Conservation (phyloP, 2,329 filamentous ascomycete genomes). For the Fonsecaea monophora region DNA sequence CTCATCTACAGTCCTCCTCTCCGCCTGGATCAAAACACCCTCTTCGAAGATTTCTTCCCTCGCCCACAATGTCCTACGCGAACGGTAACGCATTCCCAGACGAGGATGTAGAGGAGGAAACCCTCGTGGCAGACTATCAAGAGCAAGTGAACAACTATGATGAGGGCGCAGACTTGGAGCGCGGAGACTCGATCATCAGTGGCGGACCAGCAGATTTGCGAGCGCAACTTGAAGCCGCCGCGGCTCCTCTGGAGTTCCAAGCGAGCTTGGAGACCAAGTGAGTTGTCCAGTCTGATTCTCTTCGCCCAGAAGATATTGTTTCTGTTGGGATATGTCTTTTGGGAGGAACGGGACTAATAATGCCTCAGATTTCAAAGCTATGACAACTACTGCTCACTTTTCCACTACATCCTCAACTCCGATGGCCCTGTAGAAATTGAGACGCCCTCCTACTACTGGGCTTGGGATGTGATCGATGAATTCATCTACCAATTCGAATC, state of each 20-base stretch:
- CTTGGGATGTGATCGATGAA: conserved; percentile 99
- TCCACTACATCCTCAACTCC: conserved; percentile 99
- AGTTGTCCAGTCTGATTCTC: conserved; percentile 54
- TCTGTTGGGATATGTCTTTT: neutral
- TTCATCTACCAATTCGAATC: conserved; percentile 99
- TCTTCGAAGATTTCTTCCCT: neutral
- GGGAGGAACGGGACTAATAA: neutral
- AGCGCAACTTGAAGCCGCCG: conserved; percentile 86
- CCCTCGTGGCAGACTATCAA: conserved; percentile 91
- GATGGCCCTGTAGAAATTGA: conserved; percentile 98
- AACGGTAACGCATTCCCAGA: conserved; percentile 56
- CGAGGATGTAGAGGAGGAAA: conserved; percentile 95
- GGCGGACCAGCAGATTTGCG: conserved; percentile 87
- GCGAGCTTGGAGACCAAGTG: conserved; percentile 96
- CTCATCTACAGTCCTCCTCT: neutral
- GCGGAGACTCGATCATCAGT: conserved; percentile 68
- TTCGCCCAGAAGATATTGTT: neutral
- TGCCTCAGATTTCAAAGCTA: conserved; percentile 66
- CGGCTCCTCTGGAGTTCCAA: conserved; percentile 94
- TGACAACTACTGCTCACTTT: conserved; percentile 98
- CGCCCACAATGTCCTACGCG: conserved; percentile 53
- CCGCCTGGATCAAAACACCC: neutral
- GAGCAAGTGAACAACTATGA: conserved; percentile 97
- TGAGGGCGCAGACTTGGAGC: conserved; percentile 76
- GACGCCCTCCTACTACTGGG: conserved; percentile 97